Evolutionary conservation across 2,329 filamentous ascomycete species (phyloP).

Genomic region (Aspergillus puulaauensis): DNA sequence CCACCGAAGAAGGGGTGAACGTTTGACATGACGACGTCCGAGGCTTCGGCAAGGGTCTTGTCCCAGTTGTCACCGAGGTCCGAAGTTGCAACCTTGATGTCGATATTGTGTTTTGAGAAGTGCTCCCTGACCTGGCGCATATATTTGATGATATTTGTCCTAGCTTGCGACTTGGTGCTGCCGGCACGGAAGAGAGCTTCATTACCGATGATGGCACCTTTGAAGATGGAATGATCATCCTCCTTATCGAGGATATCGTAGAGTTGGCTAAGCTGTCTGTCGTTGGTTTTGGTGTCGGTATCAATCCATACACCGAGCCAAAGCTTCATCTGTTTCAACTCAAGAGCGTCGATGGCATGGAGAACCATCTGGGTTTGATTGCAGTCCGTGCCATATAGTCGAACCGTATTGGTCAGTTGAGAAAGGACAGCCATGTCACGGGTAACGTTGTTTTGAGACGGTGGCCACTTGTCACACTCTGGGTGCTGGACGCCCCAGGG

Average conservation of each 20-base stretch:
- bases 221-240: slow-evolving; percentile 50
- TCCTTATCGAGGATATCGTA: slow-evolving; percentile 71
- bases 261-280: slow-evolving; percentile 78
- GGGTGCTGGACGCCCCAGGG: slow-evolving; percentile 89
- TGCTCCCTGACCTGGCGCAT: slow-evolving; percentile 71
- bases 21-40: slow-evolving; percentile 93
- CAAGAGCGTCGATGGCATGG: slow-evolving; percentile 72
- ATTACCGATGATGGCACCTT: slow-evolving; percentile 64
- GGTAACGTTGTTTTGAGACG: slow-evolving; percentile 92
- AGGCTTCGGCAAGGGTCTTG: slow-evolving; percentile 62
- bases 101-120: slow-evolving; percentile 64
- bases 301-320: slow-evolving; percentile 97
- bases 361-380: slow-evolving; percentile 95
- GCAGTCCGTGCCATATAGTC: slow-evolving; percentile 93
- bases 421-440: slow-evolving; percentile 86
- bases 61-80: slow-evolving; percentile 91
- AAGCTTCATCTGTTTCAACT: slow-evolving; percentile 74
- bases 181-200: slow-evolving; percentile 59
- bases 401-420: slow-evolving; percentile 82
- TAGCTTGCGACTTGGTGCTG: slow-evolving; percentile 60
- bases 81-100: slow-evolving; percentile 78
- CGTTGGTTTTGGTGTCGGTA: slow-evolving; percentile 76
- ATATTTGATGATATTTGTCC: slow-evolving; percentile 61
- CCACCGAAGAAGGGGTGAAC: slow-evolving; percentile 96
- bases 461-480: slow-evolving; percentile 71